Conservation (phyloP, 495 filamentous ascomycete species). For the Stereocaulon alpinum region DNA sequence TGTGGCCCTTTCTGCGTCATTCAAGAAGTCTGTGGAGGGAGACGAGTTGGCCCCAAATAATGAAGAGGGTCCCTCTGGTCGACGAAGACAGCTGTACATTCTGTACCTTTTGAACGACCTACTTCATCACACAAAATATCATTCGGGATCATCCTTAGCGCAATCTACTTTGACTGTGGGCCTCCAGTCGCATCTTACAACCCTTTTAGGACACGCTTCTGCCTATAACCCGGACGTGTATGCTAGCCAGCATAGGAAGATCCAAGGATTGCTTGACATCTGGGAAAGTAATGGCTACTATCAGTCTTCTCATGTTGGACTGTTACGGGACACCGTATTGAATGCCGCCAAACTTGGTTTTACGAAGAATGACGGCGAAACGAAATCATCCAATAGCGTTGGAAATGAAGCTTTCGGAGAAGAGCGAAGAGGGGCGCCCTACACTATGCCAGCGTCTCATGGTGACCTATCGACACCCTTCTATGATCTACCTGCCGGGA, state of each 20-base stretch:
- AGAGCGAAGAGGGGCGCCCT: slow-evolving; percentile 47
- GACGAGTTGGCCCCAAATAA: slow-evolving; percentile 13
- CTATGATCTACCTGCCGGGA: slow-evolving; percentile 79
- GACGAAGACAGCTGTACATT: slow-evolving; percentile 62
- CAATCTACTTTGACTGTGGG: slow-evolving; percentile 47
- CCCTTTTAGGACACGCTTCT: slow-evolving; percentile 51
- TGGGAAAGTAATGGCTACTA: slow-evolving; percentile 69
- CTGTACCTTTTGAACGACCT: slow-evolving; percentile 79
- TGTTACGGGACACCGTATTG: slow-evolving; percentile 48
- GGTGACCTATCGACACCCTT: slow-evolving; percentile 66
- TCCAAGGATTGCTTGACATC: slow-evolving; percentile 56
- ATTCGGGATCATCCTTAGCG: slow-evolving; percentile 32
- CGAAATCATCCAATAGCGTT: neutral
- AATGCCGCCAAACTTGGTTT: slow-evolving; percentile 30
- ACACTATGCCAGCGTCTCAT: slow-evolving; percentile 62
- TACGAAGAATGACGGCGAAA: neutral
- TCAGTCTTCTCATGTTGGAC: slow-evolving; percentile 42
- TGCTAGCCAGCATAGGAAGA: slow-evolving; percentile 55
- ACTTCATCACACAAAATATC: slow-evolving; percentile 66
- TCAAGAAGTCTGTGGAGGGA: slow-evolving; percentile 24
- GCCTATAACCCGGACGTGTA: slow-evolving; percentile 46
- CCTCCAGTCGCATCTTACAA: slow-evolving; percentile 50
- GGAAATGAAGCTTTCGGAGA: slow-evolving; percentile 14
- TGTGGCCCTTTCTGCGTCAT: slow-evolving; percentile 53
- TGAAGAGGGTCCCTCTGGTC: slow-evolving; percentile 39